Evolutionary conservation across 108 stramenopile genomes (phyloP), one percentile per base, ranked within the genome.

Genomic region (Cylindrotheca fusiformis): DNA sequence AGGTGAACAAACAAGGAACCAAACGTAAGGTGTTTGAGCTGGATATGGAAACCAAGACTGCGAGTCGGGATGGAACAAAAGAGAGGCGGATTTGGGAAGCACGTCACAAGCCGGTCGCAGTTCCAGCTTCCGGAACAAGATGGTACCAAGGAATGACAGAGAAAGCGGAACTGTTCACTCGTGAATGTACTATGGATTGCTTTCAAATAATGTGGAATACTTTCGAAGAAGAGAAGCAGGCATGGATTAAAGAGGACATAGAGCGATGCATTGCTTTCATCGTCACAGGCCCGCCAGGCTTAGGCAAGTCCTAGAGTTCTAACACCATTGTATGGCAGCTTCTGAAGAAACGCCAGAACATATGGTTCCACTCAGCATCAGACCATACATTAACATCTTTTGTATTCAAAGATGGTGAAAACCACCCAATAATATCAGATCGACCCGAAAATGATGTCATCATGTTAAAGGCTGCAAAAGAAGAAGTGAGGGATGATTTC

Each of bases 331-430:
- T n/a, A n/a, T n/a, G n/a, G n/a, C n/a, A n/a, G n/a, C n/a, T 52
- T 19, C 19, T 52, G 51, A 12, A 52, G 19, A 20, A 52, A 20
- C 51, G 51, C 19, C 51, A 52, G 51, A 52, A 20, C 51, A 52
- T 52, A 20, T 52, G 51, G 51, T 52, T 52, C 51, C 51, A 52
- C 51, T 52, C 51, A 52, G 51, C 51, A 20, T 52, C 51, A 52
- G 51, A 52, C 51, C 51, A 52, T 52, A 52, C 19, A 20, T 52
- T 52, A 20, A 52, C 51, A 52, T 20, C 19, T 12, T 19, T 52
- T 52, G 51, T 6, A 19, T 52, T 52, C 51, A 20, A 19, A 20
- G 51, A 20, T 52, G 51, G 21, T 52, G 51, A 6, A 14, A 45
- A 45, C 12, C 51, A 12, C 21, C 51, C 51, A 52, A 19, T 20